Evolutionary conservation across 2,329 filamentous ascomycete genomes (phyloP), one percentile per base, ranked within the genome.

Genomic region (Grosmannia penicillata): DNA sequence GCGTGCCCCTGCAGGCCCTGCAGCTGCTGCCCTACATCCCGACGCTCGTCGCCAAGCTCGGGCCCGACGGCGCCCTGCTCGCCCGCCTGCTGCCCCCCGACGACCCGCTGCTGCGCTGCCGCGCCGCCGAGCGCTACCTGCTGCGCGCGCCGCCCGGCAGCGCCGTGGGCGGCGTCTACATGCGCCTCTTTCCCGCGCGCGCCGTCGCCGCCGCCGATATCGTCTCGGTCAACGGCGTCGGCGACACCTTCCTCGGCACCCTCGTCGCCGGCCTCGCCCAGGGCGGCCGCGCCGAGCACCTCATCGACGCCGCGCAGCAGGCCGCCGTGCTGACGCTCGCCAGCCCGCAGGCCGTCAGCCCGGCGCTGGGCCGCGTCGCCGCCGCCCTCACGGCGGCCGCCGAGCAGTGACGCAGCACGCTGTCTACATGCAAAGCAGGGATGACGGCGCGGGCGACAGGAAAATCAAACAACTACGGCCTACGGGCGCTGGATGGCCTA

Each of bases 181-280:
- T 95, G 78, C 56, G 72, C 25, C 47, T 73, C 17, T 82, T 84
- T 54, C 74, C 81, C 0, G 72, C 71, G 1, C 75, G 82, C 53
- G 59, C 70, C 17, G 36, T 33, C 9, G 59, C 69, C 19, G 36
- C 19, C 4, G 59, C 69, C 21, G 75, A 91, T 21, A 67, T 93
- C 1, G 75, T 89, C 2, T 94, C 85, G 33, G 89, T 96, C 9
- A 96, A 96, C 54, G 91, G 89, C 0, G 86, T 85, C 3, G 91
- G 91, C 0, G 91, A 98, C 58, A 95, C 91, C 0, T 87, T 96
- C 55, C 65, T 93, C 8, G 91, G 89, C 0, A 80, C 86, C 13
- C 49, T 95, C 40, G 63, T 94, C n/a, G 80, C 85, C 2, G 84
- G 82, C 0, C 55, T 96, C 47, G 76, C 77, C 0, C 71, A 67